Base-by-base conservation (phyloP, 495 filamentous ascomycete genomes). In the Cercophora scortea region DNA sequence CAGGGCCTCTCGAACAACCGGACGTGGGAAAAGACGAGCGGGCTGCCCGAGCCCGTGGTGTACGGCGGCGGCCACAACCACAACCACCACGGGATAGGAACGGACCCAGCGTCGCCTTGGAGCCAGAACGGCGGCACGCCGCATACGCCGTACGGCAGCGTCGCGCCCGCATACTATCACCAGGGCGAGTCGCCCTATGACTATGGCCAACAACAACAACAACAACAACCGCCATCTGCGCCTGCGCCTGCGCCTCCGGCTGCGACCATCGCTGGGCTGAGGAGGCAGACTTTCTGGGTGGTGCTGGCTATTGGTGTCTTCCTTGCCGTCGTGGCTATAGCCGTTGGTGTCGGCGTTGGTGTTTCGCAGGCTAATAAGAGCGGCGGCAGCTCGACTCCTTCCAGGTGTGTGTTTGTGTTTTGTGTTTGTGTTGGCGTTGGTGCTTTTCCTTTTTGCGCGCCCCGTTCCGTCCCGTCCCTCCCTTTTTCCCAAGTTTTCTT, bases 271-370 rank as follows among this genome's bases (percentile, higher is more conserved):
- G 42, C 16, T 32, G 48, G 48, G n/a, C 17, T 50, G 12, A 61
- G 57, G 53, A 46, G 58, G 36, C 56, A 54, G 8, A 38, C n/a
- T 0, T 65, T 65, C 46, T 62, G 58, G 45, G 38, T 57, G 13
- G 45, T 61, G 3, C 10, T 65, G 10, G 60, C 55, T 4, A 41
- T 69, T 7, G 57, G 51, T 0, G 12, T 58, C 1, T 62, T 69
- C 15, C 12, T 65, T 7, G 34, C 56, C 3, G 66, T 69, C 2
- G 54, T 62, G 32, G 62, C 50, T 11, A 33, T 65, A 6, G 64
- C 66, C 8, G 55, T 60, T 3, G 66, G 66, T 8, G 49, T 69
- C 10, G 66, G 64, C 2, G 55, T 67, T 8, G 66, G 66, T 1
- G 34, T 69, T 9, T 52, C 60, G 38, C 15, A 50, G 35, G 41